Base-by-base conservation (phyloP, 768 basidiomycete species). In the Sarcomyxa edulis region DNA sequence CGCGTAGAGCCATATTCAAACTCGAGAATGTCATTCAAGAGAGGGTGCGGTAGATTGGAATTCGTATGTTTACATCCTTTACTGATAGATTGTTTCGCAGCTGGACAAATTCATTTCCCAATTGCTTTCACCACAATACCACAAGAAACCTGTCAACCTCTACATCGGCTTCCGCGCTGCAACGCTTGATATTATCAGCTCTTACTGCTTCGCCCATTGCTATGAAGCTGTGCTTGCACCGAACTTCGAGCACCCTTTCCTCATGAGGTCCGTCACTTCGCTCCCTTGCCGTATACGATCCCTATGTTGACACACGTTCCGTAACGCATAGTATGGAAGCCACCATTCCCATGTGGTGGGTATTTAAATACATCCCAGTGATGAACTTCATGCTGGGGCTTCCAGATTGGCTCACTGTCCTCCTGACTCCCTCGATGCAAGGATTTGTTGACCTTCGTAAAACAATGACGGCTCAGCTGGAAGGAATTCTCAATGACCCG, bases 131-230 rank as follows among this genome's bases (percentile, higher is more conserved):
- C n/a, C n/a, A n/a, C 35, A 15, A 12, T 34, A n/a, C 14, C n/a
- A 19, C 23, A 18, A n/a, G 19, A 23, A 22, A 18, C 37, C 56
- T 5, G 40, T 51, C 23, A 43, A 61, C 42, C 31, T 62, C 16
- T 42, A 49, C 32, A 35, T 46, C 9, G 62, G 50, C 3, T 56
- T 55, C 36, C 52, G 48, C 18, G 52, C 52, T 19, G 37, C 51
- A 9, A 46, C 60, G 3, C 46, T 60, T 27, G 61, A 65, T 16
- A 44, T 63, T 19, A 55, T 64, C 34, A 55, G 53, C 7, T 42
- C 50, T 11, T 62, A 60, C 44, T 62, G 58, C 48, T 59, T 59
- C 34, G 55, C 51, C 14, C 48, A 49, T 14, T 52, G 50, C 2
- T 56, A 52, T 28, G 45, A 54, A 21, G 48, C 54, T 2, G 43